These are phyloP conservation scores for Baudoinia panamericana DNA, from an alignment of 495 filamentous ascomycete species.

Conservation along the genomic window DNA sequence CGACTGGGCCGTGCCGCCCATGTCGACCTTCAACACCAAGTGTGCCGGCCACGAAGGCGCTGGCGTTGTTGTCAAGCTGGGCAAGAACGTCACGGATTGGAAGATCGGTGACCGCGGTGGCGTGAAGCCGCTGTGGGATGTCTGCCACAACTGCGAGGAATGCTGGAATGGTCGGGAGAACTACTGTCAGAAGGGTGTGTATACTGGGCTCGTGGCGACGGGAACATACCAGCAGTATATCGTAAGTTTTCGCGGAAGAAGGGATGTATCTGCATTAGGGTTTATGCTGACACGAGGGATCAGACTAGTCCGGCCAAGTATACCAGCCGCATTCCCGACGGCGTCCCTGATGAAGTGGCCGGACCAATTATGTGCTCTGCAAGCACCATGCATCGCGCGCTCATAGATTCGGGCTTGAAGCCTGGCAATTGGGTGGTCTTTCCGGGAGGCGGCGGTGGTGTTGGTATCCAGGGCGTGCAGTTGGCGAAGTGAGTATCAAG, in stretches of 20 bases:
- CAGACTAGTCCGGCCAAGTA: conserved; percentile 34
- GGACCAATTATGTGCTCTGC: conserved; percentile 38
- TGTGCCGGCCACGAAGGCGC: conserved; percentile 46
- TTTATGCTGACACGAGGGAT: too few species aligned
- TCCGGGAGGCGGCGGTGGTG: conserved; percentile 33
- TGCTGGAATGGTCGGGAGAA: conserved; percentile 32
- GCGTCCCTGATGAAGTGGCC: conserved; percentile 32
- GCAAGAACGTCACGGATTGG: conserved; percentile 39
- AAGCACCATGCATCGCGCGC: conserved; percentile 31
- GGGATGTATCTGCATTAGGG: too few species aligned
- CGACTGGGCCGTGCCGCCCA: conserved; percentile 34
- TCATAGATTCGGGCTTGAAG: conserved; percentile 29
- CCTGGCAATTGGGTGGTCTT: conserved; percentile 35
- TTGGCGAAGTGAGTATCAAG: conserved; percentile 23
- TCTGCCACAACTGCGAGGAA: conserved; percentile 38
- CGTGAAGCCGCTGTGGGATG: conserved; percentile 42
- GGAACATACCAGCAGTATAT: conserved; percentile 35
- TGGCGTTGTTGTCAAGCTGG: conserved; percentile 42
- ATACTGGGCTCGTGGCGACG: conserved; percentile 25
- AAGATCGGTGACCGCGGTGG: conserved; percentile 48
- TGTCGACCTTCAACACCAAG: conserved; percentile 35
- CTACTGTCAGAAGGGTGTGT: conserved; percentile 27
- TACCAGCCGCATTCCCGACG: conserved; percentile 32
- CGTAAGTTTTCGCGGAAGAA: too few species aligned
- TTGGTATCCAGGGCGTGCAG: conserved; percentile 33